phyloP scores from a whole-genome alignment of 495 filamentous ascomycete species.

The Xylaria longipes region DNA sequence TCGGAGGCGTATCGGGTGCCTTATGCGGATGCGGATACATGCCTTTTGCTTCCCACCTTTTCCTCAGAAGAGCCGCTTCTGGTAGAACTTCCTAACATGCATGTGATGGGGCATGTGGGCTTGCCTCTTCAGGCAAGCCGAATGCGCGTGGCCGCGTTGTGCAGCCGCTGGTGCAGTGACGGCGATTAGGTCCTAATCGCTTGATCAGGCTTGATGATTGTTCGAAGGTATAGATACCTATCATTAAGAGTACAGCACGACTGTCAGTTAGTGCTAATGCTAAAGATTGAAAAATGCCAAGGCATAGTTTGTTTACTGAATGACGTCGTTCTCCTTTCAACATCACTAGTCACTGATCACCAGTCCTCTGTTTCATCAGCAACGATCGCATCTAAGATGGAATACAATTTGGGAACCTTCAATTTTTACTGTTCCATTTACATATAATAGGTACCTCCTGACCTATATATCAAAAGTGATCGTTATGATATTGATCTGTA shows the following conservation, averaged over 20 bases:
- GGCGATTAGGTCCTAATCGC: not conserved
- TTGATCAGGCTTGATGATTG: not conserved
- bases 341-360: not conserved
- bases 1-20: not conserved
- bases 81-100: not conserved
- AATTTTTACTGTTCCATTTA: not conserved
- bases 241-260: not conserved
- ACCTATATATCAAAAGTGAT: not conserved
- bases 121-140: conserved; percentile 12
- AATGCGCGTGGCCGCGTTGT: not conserved
- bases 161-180: not conserved
- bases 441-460: no score
- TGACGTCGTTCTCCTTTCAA: not conserved
- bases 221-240: not conserved
- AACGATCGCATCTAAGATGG: not conserved
- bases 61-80: conserved; percentile 12
- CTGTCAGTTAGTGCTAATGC: not conserved
- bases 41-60: not conserved
- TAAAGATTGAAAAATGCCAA: not conserved
- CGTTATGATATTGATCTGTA: not conserved
- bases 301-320: not conserved
- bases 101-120: not conserved
- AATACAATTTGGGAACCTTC: not conserved
- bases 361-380: not conserved
- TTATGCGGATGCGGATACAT: not conserved